Evolutionary conservation across 1,139 yeast species (phyloP).

Genomic region (Blastobotrys arbuscula): DNA sequence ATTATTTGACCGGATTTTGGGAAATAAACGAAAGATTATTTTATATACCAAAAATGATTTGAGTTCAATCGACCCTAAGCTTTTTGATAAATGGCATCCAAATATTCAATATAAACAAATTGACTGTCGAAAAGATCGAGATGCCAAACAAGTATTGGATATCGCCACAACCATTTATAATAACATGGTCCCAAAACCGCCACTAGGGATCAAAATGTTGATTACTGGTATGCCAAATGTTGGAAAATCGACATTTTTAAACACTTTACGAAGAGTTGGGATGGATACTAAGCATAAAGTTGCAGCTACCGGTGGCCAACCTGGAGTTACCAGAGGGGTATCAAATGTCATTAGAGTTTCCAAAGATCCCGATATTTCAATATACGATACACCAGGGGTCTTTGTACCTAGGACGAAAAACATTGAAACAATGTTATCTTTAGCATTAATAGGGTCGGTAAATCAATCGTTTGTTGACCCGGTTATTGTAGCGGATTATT

Average conservation of each 20-base stretch:
- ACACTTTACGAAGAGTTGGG: conserved; percentile 61
- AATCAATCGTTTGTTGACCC: conserved; percentile 70
- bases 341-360: conserved; percentile 68
- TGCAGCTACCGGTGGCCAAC: conserved; percentile 80
- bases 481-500: conserved; percentile 78
- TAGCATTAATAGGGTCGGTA: conserved; percentile 76
- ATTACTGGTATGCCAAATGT: conserved; percentile 96
- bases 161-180: conserved; percentile 36
- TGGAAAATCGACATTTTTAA: conserved; percentile 91
- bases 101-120: conserved; percentile 52
- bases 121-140: conserved; percentile 51
- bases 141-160: conserved; percentile 48
- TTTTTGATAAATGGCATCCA: conserved; percentile 52
- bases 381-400: conserved; percentile 93
- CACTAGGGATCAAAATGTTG: conserved; percentile 70
- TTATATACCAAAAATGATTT: conserved; percentile 66
- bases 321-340: conserved; percentile 83
- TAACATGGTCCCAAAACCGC: conserved; percentile 52
- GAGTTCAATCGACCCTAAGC: conserved; percentile 23
- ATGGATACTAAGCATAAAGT: conserved; percentile 49
- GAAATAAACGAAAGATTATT: conserved; percentile 52
- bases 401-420: conserved; percentile 56
- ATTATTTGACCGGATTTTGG: conserved; percentile 64
- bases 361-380: conserved; percentile 57
- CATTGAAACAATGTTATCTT: conserved; percentile 65